Conservation (phyloP, 345 rosid species). For the Pistacia atlantica region DNA sequence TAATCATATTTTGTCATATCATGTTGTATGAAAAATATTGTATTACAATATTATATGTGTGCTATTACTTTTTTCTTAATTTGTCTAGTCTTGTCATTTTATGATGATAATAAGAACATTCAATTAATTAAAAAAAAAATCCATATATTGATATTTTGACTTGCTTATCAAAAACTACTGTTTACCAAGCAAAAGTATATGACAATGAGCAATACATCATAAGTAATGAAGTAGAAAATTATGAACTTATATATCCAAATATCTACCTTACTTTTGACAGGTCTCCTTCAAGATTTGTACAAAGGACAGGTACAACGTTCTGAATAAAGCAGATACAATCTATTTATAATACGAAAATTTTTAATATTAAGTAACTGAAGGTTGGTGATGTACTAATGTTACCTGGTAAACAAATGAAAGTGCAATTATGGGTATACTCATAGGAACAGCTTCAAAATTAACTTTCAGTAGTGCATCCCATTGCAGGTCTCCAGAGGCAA, state of each 20-base stretch:
- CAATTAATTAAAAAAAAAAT: background rate
- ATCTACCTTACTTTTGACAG: conserved; percentile 89
- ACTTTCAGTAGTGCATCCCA: conserved; percentile 82
- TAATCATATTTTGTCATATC: too few relatives aligned
- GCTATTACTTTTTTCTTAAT: too few relatives aligned
- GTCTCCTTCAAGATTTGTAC: conserved; percentile 95
- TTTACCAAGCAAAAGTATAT: background rate
- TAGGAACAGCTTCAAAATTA: conserved; percentile 88
- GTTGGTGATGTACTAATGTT: conserved; percentile 26
- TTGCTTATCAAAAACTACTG: background rate
- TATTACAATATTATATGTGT: too few relatives aligned
- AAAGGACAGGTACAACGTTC: conserved; percentile 94
- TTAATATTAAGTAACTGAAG: conserved; percentile 15
- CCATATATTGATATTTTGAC: background rate
- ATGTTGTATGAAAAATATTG: too few relatives aligned
- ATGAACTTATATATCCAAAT: conserved; percentile 1
- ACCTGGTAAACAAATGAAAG: conserved; percentile 96
- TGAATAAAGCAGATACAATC: conserved; percentile 35
- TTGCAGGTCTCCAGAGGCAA: conserved; percentile 72
- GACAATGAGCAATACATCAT: background rate
- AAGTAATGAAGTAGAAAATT: background rate
- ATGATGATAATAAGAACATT: background rate
- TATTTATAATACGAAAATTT: conserved; percentile 17
- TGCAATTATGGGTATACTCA: conserved; percentile 96
- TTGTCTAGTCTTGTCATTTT: background rate